Percentiles rank a stretch among this genome's conserved stretches.
These are phyloP conservation scores for Funneliformis caledonium DNA, from an alignment of 371 early-diverging fungal species.

Conservation along the genomic window DNA sequence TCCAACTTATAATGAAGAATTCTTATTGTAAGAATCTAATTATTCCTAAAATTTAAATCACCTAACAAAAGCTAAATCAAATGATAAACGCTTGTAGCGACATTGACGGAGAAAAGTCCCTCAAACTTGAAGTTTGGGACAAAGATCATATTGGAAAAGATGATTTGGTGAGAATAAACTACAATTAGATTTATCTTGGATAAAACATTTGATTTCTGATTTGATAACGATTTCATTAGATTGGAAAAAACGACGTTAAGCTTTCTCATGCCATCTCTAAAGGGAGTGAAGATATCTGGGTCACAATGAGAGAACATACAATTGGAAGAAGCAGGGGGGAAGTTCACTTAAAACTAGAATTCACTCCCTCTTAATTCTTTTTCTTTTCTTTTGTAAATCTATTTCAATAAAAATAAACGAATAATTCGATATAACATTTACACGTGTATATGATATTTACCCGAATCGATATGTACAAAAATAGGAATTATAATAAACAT, in stretches of 20 bases:
- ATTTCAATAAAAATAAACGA: no score
- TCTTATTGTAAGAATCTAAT: conserved; percentile 18
- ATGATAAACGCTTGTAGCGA: background rate
- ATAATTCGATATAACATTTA: no score
- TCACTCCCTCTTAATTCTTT: background rate
- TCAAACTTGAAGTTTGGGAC: conserved; percentile 12
- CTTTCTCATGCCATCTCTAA: background rate
- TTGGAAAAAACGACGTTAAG: conserved; percentile 5
- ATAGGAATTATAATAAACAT: no score
- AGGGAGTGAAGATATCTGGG: background rate
- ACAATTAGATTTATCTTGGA: background rate
- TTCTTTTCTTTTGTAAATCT: no score
- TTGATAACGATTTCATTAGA: background rate
- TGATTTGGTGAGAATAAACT: background rate
- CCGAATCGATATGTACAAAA: no score
- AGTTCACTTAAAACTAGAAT: background rate
- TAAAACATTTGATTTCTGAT: background rate
- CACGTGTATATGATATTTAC: no score
- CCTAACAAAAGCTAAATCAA: background rate
- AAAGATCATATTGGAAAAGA: background rate
- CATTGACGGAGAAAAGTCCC: background rate
- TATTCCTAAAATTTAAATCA: background rate
- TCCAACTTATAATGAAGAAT: conserved; percentile 29
- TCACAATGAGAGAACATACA: background rate
- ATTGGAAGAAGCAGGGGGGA: conserved; percentile 12